Conservation (phyloP, 2,329 filamentous ascomycete genomes). For the Anisogramma anomala region DNA sequence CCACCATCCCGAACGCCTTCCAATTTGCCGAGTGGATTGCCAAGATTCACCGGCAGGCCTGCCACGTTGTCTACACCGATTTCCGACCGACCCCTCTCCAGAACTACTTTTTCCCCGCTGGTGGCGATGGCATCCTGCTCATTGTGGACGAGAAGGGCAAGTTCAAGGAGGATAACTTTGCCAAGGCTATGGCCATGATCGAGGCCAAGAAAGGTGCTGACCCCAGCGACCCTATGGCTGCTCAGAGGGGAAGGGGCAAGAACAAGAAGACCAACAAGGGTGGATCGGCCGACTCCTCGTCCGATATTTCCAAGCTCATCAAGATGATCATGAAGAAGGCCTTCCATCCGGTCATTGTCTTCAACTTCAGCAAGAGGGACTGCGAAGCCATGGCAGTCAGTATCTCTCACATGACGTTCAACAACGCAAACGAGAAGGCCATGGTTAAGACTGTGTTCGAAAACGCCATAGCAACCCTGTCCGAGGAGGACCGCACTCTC, state of each 20-base stretch:
- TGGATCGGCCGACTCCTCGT: constrained; percentile 55
- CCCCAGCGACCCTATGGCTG: constrained; percentile 65
- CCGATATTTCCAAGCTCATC: constrained; percentile 94
- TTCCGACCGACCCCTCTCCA: constrained; percentile 94
- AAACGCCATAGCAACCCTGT: constrained; percentile 84
- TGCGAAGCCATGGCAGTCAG: constrained; percentile 83
- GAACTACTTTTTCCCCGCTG: constrained; percentile 93
- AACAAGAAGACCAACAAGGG: constrained; percentile 89
- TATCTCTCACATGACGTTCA: constrained; percentile 82
- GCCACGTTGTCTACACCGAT: constrained; percentile 97
- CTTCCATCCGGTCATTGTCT: constrained; percentile 96
- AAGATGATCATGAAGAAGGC: constrained; percentile 98
- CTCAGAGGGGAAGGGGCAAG: constrained; percentile 76
- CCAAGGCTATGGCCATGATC: constrained; percentile 85
- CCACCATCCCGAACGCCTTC: constrained; percentile 97
- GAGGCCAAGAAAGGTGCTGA: constrained; percentile 80
- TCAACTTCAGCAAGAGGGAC: constrained; percentile 98
- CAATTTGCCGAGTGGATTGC: constrained; percentile 99
- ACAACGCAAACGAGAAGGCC: constrained; percentile 87
- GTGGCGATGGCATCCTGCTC: constrained; percentile 83
- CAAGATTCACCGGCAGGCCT: constrained; percentile 94
- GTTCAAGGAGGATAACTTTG: constrained; percentile 96
- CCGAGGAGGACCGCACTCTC: constrained; percentile 77
- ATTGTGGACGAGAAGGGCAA: constrained; percentile 94
- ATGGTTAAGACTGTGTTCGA: constrained; percentile 92